A percentile compares a stretch with the other conserved stretches of the same genome.
These are phyloP conservation scores for Chloranthus sessilifolius DNA, from an alignment of 164 flowering plant genomes.

Conservation along the genomic window DNA sequence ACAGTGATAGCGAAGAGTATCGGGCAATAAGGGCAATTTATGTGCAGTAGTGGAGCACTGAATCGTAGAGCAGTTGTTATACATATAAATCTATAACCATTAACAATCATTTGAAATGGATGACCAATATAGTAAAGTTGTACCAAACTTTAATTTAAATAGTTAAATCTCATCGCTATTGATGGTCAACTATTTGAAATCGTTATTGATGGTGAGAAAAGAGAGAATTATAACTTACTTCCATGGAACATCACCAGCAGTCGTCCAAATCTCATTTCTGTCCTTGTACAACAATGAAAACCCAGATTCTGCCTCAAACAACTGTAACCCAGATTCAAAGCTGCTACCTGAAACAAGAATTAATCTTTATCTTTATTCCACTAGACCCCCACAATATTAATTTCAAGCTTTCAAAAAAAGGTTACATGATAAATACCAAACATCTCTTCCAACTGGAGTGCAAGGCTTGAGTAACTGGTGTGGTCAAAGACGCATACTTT, in stretches of 20 bases:
- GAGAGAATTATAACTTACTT: slow-evolving; percentile 35
- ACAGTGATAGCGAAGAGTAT: too few species aligned
- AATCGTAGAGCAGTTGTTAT: too few species aligned
- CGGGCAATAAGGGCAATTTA: too few species aligned
- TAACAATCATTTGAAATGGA: too few species aligned
- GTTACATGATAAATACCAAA: slow-evolving; percentile 47
- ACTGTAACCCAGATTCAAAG: slow-evolving; percentile 39
- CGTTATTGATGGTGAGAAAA: too few species aligned
- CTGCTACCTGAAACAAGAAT: slow-evolving; percentile 40
- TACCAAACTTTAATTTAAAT: too few species aligned
- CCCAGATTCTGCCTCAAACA: slow-evolving; percentile 52
- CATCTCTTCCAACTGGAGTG: slow-evolving; percentile 70
- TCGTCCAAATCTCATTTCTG: slow-evolving; percentile 58
- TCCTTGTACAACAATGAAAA: slow-evolving; percentile 60
- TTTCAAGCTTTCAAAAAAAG: too few species aligned
- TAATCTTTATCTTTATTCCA: background rate
- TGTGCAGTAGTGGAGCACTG: too few species aligned
- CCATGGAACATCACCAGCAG: slow-evolving; percentile 78
- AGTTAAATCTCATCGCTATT: too few species aligned
- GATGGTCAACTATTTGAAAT: too few species aligned
- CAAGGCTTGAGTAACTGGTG: slow-evolving; percentile 49
- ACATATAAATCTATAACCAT: too few species aligned
- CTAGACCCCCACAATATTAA: background rate
- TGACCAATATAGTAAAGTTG: too few species aligned
- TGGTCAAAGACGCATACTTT: slow-evolving; percentile 60